Evolutionary conservation across 2,329 filamentous ascomycete species (phyloP), one percentile per base, ranked within the genome.

Genomic region (Penicillium verrucosum): DNA sequence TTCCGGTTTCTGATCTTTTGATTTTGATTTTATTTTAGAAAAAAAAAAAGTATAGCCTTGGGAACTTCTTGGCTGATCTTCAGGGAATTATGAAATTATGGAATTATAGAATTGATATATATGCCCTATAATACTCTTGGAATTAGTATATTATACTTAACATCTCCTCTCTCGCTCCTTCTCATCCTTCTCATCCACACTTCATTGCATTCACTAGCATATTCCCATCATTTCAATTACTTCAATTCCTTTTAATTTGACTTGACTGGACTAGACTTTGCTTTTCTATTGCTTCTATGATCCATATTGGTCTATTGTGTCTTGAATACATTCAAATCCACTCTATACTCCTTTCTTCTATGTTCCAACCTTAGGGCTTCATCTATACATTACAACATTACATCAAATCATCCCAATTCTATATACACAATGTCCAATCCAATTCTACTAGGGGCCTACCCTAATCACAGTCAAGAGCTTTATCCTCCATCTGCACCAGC

Each of bases 1-100:
- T 47, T 46, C 45, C 42, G 32, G 47, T 8, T 51, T n/a, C 44
- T 27, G 18, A 25, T 34, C 29, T 23, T 45, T 18, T 18, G 18
- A 1, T 46, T 34, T 29, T 29, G 8, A 27, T 32, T 32, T 32
- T 32, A 5, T 14, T 21, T 21, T 21, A 21, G 21, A 21, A 21
- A 5, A 12, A 12, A 12, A 32, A 30, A 12, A 32, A 32, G 30
- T 32, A 32, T 12, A 38, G 59, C 56, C 62, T 62, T 64, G 62
- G 62, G 54, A 59, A 42, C 52, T 56, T 59, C 63, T 65, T 65
- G 63, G 63, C 63, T 41, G 52, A 57, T 57, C 52, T 37, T 50
- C 30, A 37, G 27, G 18, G 43, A 38, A 37, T 40, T 34, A 27
- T 21, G 14, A 11, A 27, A 41, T 32, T 32, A 27, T 18, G 10